Evolutionary conservation across 352 stramenopile genomes (phyloP).

Genomic region (Pythium periplocum): DNA sequence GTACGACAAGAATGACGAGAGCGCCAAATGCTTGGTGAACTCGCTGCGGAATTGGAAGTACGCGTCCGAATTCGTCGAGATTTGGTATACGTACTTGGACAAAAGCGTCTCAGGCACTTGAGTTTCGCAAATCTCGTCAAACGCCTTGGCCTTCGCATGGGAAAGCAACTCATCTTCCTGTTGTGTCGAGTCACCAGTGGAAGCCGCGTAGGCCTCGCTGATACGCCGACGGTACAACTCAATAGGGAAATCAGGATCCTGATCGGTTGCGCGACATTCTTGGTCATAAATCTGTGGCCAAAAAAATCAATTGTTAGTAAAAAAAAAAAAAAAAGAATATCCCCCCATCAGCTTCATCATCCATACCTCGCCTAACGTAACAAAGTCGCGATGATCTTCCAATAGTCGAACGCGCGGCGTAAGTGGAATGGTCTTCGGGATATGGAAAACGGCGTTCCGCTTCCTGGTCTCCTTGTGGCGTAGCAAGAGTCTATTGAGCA

Average conservation of each 20-base stretch:
- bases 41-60: constrained; percentile 86
- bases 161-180: constrained; percentile 63
- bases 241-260: constrained; percentile 73
- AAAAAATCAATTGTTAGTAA: neutral
- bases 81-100: constrained; percentile 80
- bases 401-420: constrained; percentile 86
- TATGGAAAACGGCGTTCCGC: constrained; percentile 84
- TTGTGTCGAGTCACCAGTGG: constrained; percentile 27
- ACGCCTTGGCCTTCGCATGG: constrained; percentile 60
- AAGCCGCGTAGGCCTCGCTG: constrained; percentile 55
- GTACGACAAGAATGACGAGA: constrained; percentile 85
- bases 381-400: constrained; percentile 80
- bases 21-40: constrained; percentile 82
- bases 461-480: constrained; percentile 87
- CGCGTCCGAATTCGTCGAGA: constrained; percentile 63
- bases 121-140: constrained; percentile 69
- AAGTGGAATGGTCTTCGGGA: constrained; percentile 91
- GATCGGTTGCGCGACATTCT: constrained; percentile 57
- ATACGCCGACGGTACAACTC: constrained; percentile 76
- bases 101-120: constrained; percentile 83
- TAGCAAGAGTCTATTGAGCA: constrained; percentile 83
- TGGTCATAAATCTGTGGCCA: constrained; percentile 63
- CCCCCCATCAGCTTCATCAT: neutral
- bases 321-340: no score
- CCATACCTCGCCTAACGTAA: constrained; percentile 71